These are phyloP conservation scores for Pouteria campechiana DNA, from an alignment of 179 eudicot species.

Conservation along the genomic window DNA sequence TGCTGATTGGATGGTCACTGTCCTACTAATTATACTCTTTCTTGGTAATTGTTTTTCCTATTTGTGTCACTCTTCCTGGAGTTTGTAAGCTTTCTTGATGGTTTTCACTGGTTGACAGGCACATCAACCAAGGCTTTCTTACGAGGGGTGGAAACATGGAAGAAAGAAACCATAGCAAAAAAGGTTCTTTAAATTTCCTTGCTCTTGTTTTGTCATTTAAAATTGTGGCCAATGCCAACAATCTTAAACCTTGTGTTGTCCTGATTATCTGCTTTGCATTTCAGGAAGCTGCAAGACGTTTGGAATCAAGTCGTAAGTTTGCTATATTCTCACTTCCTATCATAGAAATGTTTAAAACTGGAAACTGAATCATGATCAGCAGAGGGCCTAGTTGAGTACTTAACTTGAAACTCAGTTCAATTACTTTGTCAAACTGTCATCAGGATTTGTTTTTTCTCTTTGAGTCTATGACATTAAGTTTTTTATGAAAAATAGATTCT, in stretches of 20 bases:
- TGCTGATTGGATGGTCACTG: constrained; percentile 94
- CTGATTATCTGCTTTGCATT: constrained; percentile 7
- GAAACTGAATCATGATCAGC: no score
- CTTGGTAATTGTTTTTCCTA: constrained; percentile 27
- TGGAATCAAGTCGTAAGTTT: constrained; percentile 43
- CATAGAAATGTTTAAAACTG: no score
- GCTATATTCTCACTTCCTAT: constrained; percentile 4
- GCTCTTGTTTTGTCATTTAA: not conserved
- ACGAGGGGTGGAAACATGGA: constrained; percentile 65
- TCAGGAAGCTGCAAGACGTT: constrained; percentile 58
- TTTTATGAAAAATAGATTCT: no score
- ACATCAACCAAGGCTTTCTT: constrained; percentile 58
- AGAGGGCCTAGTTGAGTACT: no score
- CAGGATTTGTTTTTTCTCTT: no score
- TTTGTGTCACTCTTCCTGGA: not conserved
- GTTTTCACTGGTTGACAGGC: constrained; percentile 19
- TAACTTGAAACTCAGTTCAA: not conserved
- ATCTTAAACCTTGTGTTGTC: not conserved
- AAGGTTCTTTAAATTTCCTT: constrained; percentile 18
- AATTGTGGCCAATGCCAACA: not conserved
- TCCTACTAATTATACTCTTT: constrained; percentile 63
- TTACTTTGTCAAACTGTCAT: no score
- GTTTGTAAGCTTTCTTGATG: not conserved
- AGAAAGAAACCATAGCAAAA: constrained; percentile 50
- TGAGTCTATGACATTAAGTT: no score